Evolutionary conservation across 306 rosid species (phyloP), one percentile per base, ranked within the genome.

Genomic region (Arachis stenosperma): DNA sequence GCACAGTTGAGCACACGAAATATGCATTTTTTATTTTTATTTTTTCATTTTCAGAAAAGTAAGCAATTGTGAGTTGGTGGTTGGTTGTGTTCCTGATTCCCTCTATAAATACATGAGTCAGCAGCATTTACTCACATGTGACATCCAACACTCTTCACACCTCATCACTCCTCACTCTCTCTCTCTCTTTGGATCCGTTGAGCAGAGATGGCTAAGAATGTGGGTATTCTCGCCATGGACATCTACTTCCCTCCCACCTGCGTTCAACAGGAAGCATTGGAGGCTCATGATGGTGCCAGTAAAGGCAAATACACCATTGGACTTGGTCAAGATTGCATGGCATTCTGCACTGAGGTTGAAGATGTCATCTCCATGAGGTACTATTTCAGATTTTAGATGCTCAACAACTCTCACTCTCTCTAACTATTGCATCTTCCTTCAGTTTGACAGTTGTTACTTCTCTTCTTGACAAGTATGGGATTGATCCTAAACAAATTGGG

Each of bases 281-380:
- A 95, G 86, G 91, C 89, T 75, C 96, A 95, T 76, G 99, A 95
- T 83, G 97, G 99, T 58, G 98, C 86, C 4, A 95, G 98, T 76
- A 95, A 88, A 75, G 99, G 99, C 81, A 94, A 94, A 57, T 91
- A 94, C 81, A 91, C 99, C 4, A 94, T 94, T 22, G 99, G 99
- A 56, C 98, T 95, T 5, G 99, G 99, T 65, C 99, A 95, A 75
- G 98, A 95, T 82, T 91, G 96, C 86, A 85, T 95, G 99, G 90
- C 96, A 4, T 95, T 95, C 84, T 95, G 99, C 60, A 78, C 93
- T 2, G 99, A 95, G 61, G 75, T 87, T 11, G 99, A 95, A 88
- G 99, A 95, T 87, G 96, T 95, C 82, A 90, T 95, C 86, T 95
- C 99, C 11, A 91, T 95, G 99, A 95, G 99, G 99, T 94, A 71